Evolutionary conservation across 2,329 filamentous ascomycete species (phyloP).

Genomic region (Sclerotinia trifoliorum): DNA sequence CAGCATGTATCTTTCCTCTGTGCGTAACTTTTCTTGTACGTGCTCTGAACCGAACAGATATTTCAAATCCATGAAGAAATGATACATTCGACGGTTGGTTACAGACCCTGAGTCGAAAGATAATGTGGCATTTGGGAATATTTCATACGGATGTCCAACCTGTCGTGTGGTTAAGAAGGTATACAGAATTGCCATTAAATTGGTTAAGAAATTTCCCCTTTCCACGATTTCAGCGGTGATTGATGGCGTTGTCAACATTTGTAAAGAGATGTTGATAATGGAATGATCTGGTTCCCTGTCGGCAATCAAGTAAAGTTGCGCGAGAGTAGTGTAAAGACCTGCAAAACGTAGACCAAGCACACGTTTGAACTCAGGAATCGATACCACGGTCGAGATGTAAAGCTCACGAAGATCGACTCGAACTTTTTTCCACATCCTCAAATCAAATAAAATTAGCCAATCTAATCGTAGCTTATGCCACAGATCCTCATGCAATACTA

Average conservation of each 20-base stretch:
- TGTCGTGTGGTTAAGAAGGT: slow-evolving; percentile 95
- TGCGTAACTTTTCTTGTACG: slow-evolving; percentile 80
- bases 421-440: slow-evolving; percentile 95
- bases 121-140: slow-evolving; percentile 80
- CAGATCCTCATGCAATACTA: slow-evolving; percentile 78
- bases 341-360: slow-evolving; percentile 91
- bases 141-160: slow-evolving; percentile 88
- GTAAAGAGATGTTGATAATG: slow-evolving; percentile 94
- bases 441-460: slow-evolving; percentile 90
- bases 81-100: slow-evolving; percentile 92
- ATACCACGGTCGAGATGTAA: slow-evolving; percentile 95
- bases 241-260: slow-evolving; percentile 94
- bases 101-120: slow-evolving; percentile 94
- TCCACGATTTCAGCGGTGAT: slow-evolving; percentile 96
- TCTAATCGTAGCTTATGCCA: slow-evolving; percentile 87
- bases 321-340: slow-evolving; percentile 87
- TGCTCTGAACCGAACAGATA: slow-evolving; percentile 87
- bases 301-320: slow-evolving; percentile 92
- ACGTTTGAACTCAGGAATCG: slow-evolving; percentile 93
- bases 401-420: slow-evolving; percentile 86
- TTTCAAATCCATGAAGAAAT: slow-evolving; percentile 93
- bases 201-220: slow-evolving; percentile 92
- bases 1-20: slow-evolving; percentile 81
- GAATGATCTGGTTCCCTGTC: slow-evolving; percentile 97
- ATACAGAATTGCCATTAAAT: slow-evolving; percentile 92